A percentile compares a stretch with the other conserved stretches of the same genome.
Conservation (phyloP, 148 eudicot species). For the Rhododendron williamsianum region DNA sequence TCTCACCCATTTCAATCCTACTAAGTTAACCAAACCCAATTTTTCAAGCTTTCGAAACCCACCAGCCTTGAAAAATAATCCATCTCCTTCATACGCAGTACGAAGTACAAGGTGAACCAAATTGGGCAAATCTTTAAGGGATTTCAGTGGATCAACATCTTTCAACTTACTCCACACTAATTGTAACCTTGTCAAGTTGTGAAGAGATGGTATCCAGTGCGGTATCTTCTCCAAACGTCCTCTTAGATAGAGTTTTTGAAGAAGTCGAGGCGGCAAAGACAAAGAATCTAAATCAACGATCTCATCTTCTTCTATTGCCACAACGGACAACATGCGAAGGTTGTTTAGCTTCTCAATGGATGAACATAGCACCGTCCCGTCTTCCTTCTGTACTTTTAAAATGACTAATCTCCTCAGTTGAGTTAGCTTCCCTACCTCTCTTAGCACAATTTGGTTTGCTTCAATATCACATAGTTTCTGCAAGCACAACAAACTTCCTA, state of each 20-base stretch:
- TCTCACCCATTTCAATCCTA: background rate
- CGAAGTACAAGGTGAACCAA: background rate
- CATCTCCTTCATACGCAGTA: constrained; percentile 15
- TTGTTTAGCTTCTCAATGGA: too few species aligned
- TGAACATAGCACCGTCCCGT: too few species aligned
- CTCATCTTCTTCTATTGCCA: too few species aligned
- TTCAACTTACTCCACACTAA: background rate
- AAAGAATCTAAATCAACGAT: too few species aligned
- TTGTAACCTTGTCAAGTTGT: background rate
- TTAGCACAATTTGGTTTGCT: background rate
- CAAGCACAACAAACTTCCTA: too few species aligned
- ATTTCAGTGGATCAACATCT: background rate
- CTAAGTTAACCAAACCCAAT: rapidly evolving
- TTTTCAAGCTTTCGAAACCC: constrained; percentile 15
- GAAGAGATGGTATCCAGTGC: background rate
- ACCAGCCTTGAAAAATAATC: constrained; percentile 15
- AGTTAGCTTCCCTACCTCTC: constrained; percentile 15
- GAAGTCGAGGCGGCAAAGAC: too few species aligned
- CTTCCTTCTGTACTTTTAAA: background rate
- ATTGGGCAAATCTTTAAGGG: background rate
- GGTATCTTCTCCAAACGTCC: background rate
- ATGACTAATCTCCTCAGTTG: constrained; percentile 12
- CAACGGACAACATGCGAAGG: too few species aligned
- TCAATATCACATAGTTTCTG: background rate
- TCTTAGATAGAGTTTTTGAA: background rate